Evolutionary conservation across 2,329 filamentous ascomycete species (phyloP), one percentile per base, ranked within the genome.

Genomic region (Penicillium sp.): DNA sequence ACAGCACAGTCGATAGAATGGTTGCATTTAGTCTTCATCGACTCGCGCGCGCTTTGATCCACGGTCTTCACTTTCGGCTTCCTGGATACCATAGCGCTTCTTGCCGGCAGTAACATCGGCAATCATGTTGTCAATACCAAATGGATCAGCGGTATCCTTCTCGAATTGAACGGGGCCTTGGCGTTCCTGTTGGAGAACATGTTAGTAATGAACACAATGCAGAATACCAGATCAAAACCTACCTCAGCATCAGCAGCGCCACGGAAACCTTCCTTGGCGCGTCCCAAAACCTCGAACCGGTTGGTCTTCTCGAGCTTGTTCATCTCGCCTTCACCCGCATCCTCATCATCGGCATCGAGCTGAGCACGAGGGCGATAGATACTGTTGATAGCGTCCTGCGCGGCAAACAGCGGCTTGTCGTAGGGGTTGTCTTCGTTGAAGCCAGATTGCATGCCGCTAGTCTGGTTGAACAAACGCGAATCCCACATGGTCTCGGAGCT

Each of bases 381-480:
- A 72, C 88, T 93, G 76, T 85, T 94, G 66, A 97, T 91, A 8
- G 91, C 93, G 69, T 97, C 93, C 71, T 97, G 92, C 13, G 94
- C 93, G 1, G 92, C 92, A 71, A 99, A 99, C 7, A 99, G 79
- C 18, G 94, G 94, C 76, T 97, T 97, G 73, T 97, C 94, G 77
- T 97, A 99, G 0, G 88, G 86, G 69, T 99, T 94, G 72, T 99
- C 94, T 73, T 99, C 94, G 73, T 99, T 99, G 81, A 97, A 92
- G 0, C 93, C 94, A 48, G 87, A 84, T 63, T 92, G 88, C 70
- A 99, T 95, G 0, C 94, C 94, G 64, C 89, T 92, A 5, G 87
- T 88, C 75, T 96, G 91, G 75, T 97, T 97, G 77, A 99, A 99
- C 29, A 99, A 77, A 39, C 94, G 83, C 2, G 92, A 95, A 76